Conservation (phyloP, 257 asterid genomes). For the Nicotiana noctiflora region DNA sequence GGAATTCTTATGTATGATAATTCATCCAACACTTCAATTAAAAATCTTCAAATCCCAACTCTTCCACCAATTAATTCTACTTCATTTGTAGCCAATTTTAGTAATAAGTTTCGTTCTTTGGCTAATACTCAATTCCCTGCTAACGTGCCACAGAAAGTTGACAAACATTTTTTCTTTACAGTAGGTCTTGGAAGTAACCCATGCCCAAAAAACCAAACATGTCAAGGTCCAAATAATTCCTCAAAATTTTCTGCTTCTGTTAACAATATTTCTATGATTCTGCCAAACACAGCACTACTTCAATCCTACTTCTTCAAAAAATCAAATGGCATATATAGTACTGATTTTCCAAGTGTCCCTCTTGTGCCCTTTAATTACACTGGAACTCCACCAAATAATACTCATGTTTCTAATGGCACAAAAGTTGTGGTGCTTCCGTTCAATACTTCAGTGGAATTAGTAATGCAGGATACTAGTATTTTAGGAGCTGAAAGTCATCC, state of each 20-base stretch:
- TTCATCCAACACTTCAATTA: conserved; percentile 14
- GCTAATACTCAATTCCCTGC: conserved; percentile 42
- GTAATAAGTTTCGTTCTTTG: conserved; percentile 34
- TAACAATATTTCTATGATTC: conserved; percentile 43
- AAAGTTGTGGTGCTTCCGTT: conserved; percentile 40
- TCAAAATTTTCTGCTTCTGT: conserved; percentile 51
- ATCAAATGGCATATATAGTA: conserved; percentile 32
- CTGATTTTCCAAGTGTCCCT: conserved; percentile 46
- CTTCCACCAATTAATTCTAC: conserved; percentile 59
- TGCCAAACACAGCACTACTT: conserved; percentile 45
- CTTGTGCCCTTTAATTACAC: conserved; percentile 45
- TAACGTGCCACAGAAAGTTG: conserved; percentile 32
- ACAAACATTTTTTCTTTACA: conserved; percentile 30
- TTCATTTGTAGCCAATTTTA: conserved; percentile 35
- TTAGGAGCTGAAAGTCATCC: conserved; percentile 73
- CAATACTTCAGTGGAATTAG: conserved; percentile 47
- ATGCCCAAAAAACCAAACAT: conserved; percentile 40
- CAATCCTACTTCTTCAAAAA: conserved; percentile 36
- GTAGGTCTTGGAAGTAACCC: conserved; percentile 36
- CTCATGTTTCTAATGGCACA: conserved; percentile 39
- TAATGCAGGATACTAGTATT: conserved; percentile 62
- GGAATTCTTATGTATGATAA: conserved; percentile 40
- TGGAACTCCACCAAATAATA: conserved; percentile 56
- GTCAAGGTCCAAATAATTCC: conserved; percentile 67
- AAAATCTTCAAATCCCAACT: conserved; percentile 26